phyloP scores from a whole-genome alignment of 2,329 filamentous ascomycete genomes.

The Beauveria varroae region DNA sequence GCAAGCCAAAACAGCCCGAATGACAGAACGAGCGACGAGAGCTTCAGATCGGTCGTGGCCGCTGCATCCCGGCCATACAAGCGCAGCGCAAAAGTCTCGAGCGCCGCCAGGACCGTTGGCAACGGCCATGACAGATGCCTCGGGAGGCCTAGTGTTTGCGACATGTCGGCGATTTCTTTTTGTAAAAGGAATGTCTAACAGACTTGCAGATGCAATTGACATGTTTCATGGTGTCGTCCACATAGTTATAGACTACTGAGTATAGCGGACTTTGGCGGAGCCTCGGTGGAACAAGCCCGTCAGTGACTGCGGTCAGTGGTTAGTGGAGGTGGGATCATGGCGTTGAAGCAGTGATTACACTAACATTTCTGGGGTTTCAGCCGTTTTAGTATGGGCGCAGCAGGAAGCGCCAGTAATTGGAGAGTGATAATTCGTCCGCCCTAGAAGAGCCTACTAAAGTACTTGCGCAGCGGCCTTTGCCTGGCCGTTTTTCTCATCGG shows the following conservation, averaged over 20 bases:
- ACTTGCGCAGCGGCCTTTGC: too few relatives aligned
- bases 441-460: too few relatives aligned
- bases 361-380: background rate
- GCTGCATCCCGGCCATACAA: background rate
- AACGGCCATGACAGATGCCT: background rate
- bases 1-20: conserved; percentile 30
- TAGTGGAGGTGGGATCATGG: background rate
- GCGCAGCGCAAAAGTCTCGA: background rate
- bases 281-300: background rate
- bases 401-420: too few relatives aligned
- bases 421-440: too few relatives aligned
- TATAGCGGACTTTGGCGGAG: background rate
- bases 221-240: background rate
- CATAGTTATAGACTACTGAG: too few relatives aligned
- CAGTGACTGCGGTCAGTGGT: background rate
- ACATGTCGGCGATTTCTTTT: background rate
- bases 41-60: background rate
- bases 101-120: background rate
- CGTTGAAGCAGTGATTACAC: background rate
- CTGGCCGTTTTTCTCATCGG: too few relatives aligned
- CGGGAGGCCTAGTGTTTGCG: background rate
- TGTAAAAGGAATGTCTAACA: background rate
- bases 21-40: conserved; percentile 20
- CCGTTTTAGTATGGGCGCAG: too few relatives aligned
- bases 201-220: background rate